These are phyloP conservation scores for Trichoderma simmonsii DNA, from an alignment of 2,329 filamentous ascomycete species.

Conservation along the genomic window DNA sequence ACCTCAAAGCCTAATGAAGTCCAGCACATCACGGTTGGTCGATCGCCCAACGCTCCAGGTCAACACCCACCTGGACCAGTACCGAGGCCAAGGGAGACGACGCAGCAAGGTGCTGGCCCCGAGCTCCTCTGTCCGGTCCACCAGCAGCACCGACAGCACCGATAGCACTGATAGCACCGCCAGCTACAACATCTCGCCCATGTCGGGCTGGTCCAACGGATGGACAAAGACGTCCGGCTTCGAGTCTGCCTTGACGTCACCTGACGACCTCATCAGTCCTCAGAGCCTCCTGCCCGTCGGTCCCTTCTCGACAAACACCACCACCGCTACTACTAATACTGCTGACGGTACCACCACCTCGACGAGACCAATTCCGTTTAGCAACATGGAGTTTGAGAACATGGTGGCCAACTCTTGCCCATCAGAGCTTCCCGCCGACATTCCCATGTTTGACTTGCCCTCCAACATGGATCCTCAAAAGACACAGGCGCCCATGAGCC, in stretches of 20 bases:
- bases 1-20: constrained; percentile 26
- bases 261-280: constrained; percentile 39
- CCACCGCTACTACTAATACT: neutral
- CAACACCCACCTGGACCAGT: constrained; percentile 36
- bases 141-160: constrained; percentile 39
- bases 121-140: constrained; percentile 49
- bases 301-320: constrained; percentile 18
- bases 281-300: constrained; percentile 30
- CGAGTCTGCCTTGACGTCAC: constrained; percentile 46
- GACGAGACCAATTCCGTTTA: constrained; percentile 25
- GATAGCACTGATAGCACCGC: constrained; percentile 36
- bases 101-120: constrained; percentile 45
- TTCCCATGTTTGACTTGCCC: constrained; percentile 34
- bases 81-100: constrained; percentile 28
- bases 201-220: constrained; percentile 40
- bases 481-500: constrained; percentile 23
- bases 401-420: constrained; percentile 31
- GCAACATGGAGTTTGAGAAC: constrained; percentile 29
- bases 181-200: constrained; percentile 45
- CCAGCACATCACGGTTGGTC: constrained; percentile 19
- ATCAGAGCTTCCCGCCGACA: constrained; percentile 44
- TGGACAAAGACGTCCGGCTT: constrained; percentile 42
- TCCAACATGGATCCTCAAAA: constrained; percentile 29
- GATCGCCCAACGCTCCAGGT: constrained; percentile 40
- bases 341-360: constrained; percentile 20